Percentiles rank a stretch among this genome's conserved stretches.
These are phyloP conservation scores for Termitomyces sp. DNA, from an alignment of 768 basidiomycete genomes.

Conservation along the genomic window DNA sequence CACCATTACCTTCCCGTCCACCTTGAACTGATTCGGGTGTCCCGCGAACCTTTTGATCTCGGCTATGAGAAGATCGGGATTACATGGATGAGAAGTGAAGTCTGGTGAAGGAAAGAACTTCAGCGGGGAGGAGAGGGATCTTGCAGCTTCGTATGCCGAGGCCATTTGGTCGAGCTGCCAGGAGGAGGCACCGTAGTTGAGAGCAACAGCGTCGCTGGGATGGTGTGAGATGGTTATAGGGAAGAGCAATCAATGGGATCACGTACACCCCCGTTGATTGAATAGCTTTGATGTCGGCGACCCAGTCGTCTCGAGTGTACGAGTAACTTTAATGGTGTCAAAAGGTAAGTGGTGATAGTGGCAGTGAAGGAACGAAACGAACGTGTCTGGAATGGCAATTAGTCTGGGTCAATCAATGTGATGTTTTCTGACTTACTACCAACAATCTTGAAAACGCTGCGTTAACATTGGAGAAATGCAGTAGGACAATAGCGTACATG, in stretches of 20 bases:
- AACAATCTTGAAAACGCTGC: constrained; percentile 32
- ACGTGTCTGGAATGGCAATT: constrained; percentile 35
- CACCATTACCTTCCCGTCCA: constrained; percentile 51
- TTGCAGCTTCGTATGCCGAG: constrained; percentile 50
- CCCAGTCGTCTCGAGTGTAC: constrained; percentile 38
- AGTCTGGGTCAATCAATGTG: not conserved
- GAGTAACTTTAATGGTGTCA: constrained; percentile 27
- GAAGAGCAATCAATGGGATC: not conserved
- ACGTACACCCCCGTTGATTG: constrained; percentile 40
- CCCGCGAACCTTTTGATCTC: constrained; percentile 42
- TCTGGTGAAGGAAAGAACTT: constrained; percentile 61
- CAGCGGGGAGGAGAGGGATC: constrained; percentile 34
- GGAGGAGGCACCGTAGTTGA: constrained; percentile 55
- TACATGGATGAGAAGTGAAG: constrained; percentile 49
- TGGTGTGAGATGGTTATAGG: constrained; percentile 21
- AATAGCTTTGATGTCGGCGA: constrained; percentile 37
- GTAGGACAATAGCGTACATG: constrained; percentile 30
- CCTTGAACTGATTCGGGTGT: constrained; percentile 53
- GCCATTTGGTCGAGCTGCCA: constrained; percentile 49
- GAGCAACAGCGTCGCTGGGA: constrained; percentile 53
- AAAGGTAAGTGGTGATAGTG: not conserved
- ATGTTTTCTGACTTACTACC: constrained; percentile 33
- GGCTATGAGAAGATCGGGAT: constrained; percentile 36
- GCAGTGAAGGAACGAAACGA: constrained; percentile 10
- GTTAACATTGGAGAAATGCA: not conserved